Percentiles rank a stretch among this genome's conserved stretches.
Conservation (phyloP, 108 stramenopile species). For the Stephanodiscus minutulus region DNA sequence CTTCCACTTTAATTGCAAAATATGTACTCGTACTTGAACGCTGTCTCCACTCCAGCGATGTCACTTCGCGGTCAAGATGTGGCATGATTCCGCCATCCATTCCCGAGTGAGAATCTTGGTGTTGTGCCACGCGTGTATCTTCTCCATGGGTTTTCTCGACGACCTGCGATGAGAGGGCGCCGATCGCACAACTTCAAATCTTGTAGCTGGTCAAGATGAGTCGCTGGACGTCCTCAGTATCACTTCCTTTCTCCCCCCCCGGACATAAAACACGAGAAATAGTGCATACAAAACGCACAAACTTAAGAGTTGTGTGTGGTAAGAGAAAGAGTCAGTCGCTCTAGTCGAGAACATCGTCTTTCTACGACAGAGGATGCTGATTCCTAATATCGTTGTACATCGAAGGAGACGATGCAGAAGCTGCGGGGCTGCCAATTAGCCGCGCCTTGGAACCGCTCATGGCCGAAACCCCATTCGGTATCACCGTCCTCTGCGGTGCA, state of each 20-base stretch:
- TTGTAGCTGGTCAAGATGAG: constrained; percentile 91
- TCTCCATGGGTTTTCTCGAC: constrained; percentile 91
- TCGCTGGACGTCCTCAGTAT: constrained; percentile 24
- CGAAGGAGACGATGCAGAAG: constrained; percentile 9
- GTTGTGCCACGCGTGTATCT: constrained; percentile 95
- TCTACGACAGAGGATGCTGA: constrained; percentile 34
- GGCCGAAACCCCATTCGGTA: constrained; percentile 30
- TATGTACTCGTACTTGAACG: constrained; percentile 64
- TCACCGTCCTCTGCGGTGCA: constrained; percentile 22
- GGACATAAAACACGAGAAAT: no score
- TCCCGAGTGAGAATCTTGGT: constrained; percentile 91
- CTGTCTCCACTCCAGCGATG: constrained; percentile 64
- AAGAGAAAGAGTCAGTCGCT: neutral
- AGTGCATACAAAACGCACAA: no score
- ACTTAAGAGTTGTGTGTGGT: neutral
- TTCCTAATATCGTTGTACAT: constrained; percentile 37
- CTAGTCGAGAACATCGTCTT: neutral
- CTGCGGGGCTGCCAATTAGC: neutral
- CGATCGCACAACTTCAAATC: constrained; percentile 81
- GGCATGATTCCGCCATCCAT: constrained; percentile 87
- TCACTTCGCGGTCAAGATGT: constrained; percentile 77
- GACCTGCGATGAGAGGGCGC: constrained; percentile 91
- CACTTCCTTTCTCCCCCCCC: no score
- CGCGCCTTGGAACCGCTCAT: constrained; percentile 15
- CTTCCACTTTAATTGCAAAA: neutral